These are phyloP conservation scores for Globisporangium sylvaticum DNA, from an alignment of 352 stramenopile genomes.

Conservation along the genomic window DNA sequence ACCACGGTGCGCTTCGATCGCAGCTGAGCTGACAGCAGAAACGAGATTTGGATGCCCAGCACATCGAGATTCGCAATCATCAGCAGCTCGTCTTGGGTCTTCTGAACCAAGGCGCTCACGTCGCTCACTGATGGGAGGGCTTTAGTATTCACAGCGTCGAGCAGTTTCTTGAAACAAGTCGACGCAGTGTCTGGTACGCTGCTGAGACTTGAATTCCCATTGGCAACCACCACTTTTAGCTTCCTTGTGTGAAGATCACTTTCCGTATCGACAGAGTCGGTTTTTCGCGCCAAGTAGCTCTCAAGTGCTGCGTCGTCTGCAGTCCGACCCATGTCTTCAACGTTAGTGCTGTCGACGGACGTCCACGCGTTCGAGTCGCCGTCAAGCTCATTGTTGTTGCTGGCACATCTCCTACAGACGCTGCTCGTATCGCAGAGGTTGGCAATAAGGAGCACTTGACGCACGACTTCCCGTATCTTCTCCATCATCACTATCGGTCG, in stretches of 20 bases:
- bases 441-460: not conserved
- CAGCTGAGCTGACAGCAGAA: slow-evolving; percentile 30
- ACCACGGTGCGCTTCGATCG: slow-evolving; percentile 12
- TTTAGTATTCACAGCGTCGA: not conserved
- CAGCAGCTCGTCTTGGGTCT: slow-evolving; percentile 22
- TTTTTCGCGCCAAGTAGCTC: slow-evolving; percentile 1
- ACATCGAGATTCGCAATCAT: slow-evolving; percentile 7
- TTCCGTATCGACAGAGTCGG: too few species aligned
- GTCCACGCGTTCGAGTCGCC: not conserved
- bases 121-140: not conserved
- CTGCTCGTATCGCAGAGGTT: not conserved
- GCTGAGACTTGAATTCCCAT: not conserved
- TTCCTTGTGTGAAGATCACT: too few species aligned
- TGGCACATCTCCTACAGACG: not conserved
- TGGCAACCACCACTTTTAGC: not conserved
- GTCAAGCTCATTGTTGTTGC: not conserved
- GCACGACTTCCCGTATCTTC: not conserved
- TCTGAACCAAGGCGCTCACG: slow-evolving; percentile 16
- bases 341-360: too few species aligned
- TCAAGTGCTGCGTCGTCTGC: slow-evolving; percentile 7
- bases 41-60: slow-evolving; percentile 27
- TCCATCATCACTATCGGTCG: not conserved
- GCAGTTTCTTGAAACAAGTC: slow-evolving; percentile 1
- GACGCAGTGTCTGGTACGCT: too few species aligned
- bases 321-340: not conserved